Conservation (phyloP, 768 basidiomycete genomes). For the Auriscalpium orientale region DNA sequence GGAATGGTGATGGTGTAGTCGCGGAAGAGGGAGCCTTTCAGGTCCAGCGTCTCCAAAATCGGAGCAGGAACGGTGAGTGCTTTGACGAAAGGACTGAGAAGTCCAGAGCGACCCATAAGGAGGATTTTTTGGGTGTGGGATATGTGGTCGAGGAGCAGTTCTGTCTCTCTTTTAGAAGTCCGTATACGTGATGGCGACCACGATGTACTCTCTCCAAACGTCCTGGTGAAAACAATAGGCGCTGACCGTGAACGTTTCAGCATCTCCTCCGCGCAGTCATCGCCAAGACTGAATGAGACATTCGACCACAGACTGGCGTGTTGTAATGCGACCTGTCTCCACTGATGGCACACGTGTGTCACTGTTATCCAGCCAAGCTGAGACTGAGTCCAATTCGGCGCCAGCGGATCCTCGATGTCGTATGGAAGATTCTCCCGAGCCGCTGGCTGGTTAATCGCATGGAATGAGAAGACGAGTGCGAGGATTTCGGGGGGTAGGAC, state of each 20-base stretch:
- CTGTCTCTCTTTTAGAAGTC: no score
- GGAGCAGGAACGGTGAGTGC: background rate
- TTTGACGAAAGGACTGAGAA: no score
- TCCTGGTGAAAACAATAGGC: background rate
- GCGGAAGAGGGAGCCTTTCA: no score
- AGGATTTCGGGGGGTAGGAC: constrained; percentile 9
- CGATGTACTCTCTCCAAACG: no score
- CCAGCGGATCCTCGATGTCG: no score
- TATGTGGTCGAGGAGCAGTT: no score
- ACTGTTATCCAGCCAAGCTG: constrained; percentile 4
- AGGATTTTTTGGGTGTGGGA: no score
- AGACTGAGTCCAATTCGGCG: no score
- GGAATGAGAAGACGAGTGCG: constrained; percentile 1
- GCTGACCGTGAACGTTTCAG: background rate
- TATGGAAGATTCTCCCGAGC: background rate
- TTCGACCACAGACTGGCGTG: constrained; percentile 3
- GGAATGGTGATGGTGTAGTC: no score
- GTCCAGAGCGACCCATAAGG: no score
- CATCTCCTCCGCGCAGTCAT: background rate
- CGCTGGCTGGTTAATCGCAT: background rate
- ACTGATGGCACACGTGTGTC: constrained; percentile 11
- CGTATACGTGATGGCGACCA: no score
- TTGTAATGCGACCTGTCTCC: constrained; percentile 8
- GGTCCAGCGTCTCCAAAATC: background rate
- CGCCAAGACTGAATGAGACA: background rate